A percentile compares a stretch with the other conserved stretches of the same genome.
phyloP scores from a whole-genome alignment of 1,284 basidiomycete genomes.

The Cutaneotrichosporon mucoides region DNA sequence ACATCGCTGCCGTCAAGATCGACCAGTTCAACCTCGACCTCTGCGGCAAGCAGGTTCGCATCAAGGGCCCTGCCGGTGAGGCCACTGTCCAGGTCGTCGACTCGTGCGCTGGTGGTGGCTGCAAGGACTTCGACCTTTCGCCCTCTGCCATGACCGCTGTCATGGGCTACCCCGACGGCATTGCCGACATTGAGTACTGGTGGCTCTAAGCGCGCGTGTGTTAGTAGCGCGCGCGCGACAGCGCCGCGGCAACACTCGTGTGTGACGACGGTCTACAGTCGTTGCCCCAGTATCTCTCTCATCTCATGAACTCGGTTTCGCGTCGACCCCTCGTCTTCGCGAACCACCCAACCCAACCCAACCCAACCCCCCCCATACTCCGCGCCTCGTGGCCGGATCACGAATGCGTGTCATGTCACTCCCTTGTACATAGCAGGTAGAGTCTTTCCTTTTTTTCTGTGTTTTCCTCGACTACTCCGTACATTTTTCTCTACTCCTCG shows the following conservation, averaged over 20 bases:
- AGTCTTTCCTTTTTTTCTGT: background rate
- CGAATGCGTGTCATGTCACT: background rate
- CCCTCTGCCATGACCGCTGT: background rate
- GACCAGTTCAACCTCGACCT: background rate
- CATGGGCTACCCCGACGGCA: background rate
- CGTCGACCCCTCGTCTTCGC: background rate
- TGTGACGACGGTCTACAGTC: too few relatives aligned
- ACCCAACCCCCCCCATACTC: background rate
- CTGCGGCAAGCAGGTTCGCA: conserved; percentile 1
- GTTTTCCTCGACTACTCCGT: background rate
- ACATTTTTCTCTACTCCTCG: background rate
- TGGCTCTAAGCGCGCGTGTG: background rate
- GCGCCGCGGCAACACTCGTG: background rate
- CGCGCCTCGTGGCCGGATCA: background rate
- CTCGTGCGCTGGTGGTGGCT: conserved; percentile 1
- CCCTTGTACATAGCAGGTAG: background rate
- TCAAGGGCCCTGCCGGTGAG: background rate
- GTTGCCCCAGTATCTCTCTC: too few relatives aligned
- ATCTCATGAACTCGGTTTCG: background rate
- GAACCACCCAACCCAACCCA: background rate
- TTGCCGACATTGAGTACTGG: background rate
- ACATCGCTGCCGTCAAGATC: background rate
- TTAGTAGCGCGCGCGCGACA: background rate
- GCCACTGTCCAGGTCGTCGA: conserved; percentile 3
- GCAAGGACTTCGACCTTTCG: conserved; percentile 3